Conservation (phyloP, 352 stramenopile genomes). For the Phytophthora tentaculata region DNA sequence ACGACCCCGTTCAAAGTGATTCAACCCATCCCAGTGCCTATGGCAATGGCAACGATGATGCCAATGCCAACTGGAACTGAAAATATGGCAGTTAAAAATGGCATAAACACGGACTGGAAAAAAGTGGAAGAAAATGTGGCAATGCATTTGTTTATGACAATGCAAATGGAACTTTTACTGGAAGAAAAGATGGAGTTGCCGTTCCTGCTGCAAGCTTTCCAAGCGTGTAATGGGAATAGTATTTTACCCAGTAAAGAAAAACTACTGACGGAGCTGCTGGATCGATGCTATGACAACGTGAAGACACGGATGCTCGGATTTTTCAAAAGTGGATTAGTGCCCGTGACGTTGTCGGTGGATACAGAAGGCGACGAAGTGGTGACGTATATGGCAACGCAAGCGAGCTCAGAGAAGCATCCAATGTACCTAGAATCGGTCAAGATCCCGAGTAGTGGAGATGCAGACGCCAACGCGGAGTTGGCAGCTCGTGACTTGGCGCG, state of each 20-base stretch:
- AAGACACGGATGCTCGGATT: conserved; percentile 28
- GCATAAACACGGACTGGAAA: conserved; percentile 7
- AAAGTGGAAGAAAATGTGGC: conserved; percentile 36
- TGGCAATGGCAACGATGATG: conserved; percentile 6
- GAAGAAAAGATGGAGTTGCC: conserved; percentile 16
- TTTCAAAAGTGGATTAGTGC: conserved; percentile 35
- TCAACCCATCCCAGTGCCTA: conserved; percentile 14
- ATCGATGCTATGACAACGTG: conserved; percentile 38
- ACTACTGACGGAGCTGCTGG: conserved; percentile 38
- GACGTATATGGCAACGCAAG: conserved; percentile 36
- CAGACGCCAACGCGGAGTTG: conserved; percentile 17
- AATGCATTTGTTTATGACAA: conserved; percentile 45
- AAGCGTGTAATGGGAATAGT: neutral
- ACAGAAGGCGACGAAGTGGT: conserved; percentile 11
- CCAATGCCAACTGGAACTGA: conserved; percentile 1
- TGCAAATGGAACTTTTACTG: conserved; percentile 25
- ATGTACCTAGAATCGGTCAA: conserved; percentile 44
- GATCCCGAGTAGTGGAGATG: conserved; percentile 15
- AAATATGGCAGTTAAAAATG: conserved; percentile 3
- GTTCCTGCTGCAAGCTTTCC: conserved; percentile 23
- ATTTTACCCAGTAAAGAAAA: conserved; percentile 24
- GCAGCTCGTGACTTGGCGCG: conserved; percentile 28
- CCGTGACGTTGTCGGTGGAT: conserved; percentile 35
- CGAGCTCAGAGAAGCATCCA: conserved; percentile 23
- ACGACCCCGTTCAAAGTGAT: conserved; percentile 21